Percentiles rank a stretch among this genome's conserved stretches.
phyloP scores from a whole-genome alignment of 1,284 basidiomycete genomes.

The Rugosomyces carneus region DNA sequence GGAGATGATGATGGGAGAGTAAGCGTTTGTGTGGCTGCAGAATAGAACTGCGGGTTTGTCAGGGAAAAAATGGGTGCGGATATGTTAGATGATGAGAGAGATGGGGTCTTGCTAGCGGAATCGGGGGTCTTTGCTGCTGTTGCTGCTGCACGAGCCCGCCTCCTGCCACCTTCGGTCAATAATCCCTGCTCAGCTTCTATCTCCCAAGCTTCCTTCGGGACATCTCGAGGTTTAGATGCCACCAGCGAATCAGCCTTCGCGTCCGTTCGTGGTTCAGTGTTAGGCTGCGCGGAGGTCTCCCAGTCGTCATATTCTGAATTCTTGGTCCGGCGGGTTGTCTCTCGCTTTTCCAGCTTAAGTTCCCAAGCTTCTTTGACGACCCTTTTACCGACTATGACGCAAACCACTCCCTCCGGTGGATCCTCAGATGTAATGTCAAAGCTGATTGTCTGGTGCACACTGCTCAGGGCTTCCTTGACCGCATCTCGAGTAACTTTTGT shows the following conservation, averaged over 20 bases:
- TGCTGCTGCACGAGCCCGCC: constrained; percentile 52
- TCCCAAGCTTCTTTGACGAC: constrained; percentile 72
- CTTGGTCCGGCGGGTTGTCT: constrained; percentile 30
- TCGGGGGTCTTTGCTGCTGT: constrained; percentile 18
- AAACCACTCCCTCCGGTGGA: constrained; percentile 43
- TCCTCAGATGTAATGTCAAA: constrained; percentile 50
- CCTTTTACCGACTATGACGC: constrained; percentile 61
- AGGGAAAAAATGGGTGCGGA: constrained; percentile 29
- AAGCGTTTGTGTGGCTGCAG: constrained; percentile 46
- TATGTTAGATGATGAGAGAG: constrained; percentile 10
- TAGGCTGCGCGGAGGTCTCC: constrained; percentile 16
- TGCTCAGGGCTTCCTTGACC: constrained; percentile 38
- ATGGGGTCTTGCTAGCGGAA: constrained; percentile 13
- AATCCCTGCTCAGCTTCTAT: constrained; percentile 70
- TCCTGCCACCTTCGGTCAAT: constrained; percentile 61
- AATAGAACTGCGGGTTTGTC: constrained; percentile 53
- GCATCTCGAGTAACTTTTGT: constrained; percentile 47
- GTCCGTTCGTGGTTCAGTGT: constrained; percentile 12
- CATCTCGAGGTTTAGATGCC: constrained; percentile 19
- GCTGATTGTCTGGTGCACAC: constrained; percentile 41
- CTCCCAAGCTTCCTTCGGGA: constrained; percentile 68
- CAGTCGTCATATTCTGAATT: constrained; percentile 25
- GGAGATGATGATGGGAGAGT: constrained; percentile 57
- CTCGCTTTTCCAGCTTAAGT: constrained; percentile 56
- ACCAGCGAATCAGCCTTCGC: constrained; percentile 4